Conservation (phyloP, 129 eudicot species). For the Heracleum sosnowskyi region DNA sequence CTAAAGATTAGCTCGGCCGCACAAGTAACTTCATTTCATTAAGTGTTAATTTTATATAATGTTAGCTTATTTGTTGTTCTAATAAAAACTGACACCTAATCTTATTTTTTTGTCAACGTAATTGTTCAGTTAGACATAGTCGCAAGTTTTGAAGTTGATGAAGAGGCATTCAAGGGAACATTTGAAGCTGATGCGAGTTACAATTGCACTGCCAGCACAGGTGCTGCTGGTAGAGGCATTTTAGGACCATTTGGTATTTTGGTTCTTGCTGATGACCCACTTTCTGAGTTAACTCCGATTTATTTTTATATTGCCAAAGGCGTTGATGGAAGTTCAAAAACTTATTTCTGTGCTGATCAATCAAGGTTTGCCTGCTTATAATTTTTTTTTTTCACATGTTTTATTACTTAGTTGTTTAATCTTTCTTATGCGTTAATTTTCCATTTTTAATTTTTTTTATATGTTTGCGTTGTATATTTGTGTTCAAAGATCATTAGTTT, state of each 20-base stretch:
- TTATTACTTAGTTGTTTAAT: neutral
- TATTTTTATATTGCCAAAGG: constrained; percentile 73
- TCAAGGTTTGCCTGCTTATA: constrained; percentile 34
- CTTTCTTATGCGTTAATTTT: neutral
- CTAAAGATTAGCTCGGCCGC: constrained; percentile 50
- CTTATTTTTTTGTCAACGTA: neutral
- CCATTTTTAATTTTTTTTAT: neutral
- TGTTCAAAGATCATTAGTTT: neutral
- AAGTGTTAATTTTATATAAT: neutral
- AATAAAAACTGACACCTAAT: neutral
- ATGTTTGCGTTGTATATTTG: neutral
- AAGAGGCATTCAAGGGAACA: constrained; percentile 26
- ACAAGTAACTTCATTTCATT: constrained; percentile 34
- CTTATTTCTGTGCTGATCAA: constrained; percentile 74
- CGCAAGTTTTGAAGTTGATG: constrained; percentile 55
- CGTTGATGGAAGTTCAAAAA: constrained; percentile 39
- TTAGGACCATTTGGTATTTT: constrained; percentile 85
- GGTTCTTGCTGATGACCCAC: constrained; percentile 64
- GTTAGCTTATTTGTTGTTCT: neutral
- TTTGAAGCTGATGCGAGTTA: constrained; percentile 45
- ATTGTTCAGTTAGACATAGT: constrained; percentile 61
- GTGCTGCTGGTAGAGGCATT: constrained; percentile 51
- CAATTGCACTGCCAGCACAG: constrained; percentile 66
- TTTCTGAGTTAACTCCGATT: constrained; percentile 61
- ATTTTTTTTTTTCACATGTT: neutral